Percentiles rank a stretch among this genome's conserved stretches.
phyloP scores from a whole-genome alignment of 2,329 filamentous ascomycete genomes.

The Lecanicillium sp. region DNA sequence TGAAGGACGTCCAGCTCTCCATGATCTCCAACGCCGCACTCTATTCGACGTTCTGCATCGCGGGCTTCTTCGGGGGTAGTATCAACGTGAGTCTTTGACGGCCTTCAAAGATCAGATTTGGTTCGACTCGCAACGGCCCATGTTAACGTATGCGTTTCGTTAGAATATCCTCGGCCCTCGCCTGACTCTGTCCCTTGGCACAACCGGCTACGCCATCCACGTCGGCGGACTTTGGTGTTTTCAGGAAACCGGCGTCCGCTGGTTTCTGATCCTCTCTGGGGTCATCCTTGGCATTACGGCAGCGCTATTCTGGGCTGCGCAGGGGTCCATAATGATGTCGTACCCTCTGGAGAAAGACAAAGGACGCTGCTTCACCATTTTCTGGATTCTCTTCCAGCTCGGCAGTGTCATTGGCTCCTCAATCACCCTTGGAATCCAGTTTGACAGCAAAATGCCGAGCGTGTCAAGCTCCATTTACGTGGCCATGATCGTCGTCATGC shows the following conservation, averaged over 20 bases:
- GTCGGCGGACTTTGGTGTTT: constrained; percentile 13
- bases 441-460: constrained; percentile 10
- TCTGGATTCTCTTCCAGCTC: constrained; percentile 17
- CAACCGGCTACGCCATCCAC: constrained; percentile 12
- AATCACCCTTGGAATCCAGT: constrained; percentile 16
- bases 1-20: no score
- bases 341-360: constrained; percentile 7
- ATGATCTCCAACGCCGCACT: constrained; percentile 10
- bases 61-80: constrained; percentile 13
- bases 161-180: constrained; percentile 14
- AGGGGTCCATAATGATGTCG: constrained; percentile 12
- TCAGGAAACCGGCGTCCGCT: constrained; percentile 12
- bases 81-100: constrained; percentile 9
- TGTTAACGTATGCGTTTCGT: background rate
- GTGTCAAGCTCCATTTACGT: constrained; percentile 17
- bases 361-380: constrained; percentile 13
- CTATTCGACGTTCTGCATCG: constrained; percentile 12
- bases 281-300: constrained; percentile 12
- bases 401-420: constrained; percentile 16
- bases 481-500: constrained; percentile 17
- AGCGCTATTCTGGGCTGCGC: constrained; percentile 13
- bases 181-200: constrained; percentile 12
- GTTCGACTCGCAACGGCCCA: no score
- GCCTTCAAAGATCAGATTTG: no score
- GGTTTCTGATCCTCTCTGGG: constrained; percentile 14